phyloP scores from a whole-genome alignment of 768 basidiomycete species.

The Mycena pura region DNA sequence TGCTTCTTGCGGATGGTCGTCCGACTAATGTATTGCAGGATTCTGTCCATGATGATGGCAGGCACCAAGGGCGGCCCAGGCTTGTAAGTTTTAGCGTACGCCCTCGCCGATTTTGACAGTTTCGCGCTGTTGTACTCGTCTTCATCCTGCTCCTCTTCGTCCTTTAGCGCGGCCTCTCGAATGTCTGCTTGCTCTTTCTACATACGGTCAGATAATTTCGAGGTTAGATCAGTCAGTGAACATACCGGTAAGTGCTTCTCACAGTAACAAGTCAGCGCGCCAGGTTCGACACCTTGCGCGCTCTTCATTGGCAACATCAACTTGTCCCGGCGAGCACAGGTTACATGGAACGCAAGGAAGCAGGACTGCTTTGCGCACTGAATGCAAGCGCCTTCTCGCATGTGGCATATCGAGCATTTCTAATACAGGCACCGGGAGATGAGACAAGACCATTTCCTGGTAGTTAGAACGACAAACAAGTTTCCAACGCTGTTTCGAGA shows the following conservation, averaged over 20 bases:
- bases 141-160: constrained; percentile 52
- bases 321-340: constrained; percentile 90
- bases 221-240: background rate
- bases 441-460: background rate
- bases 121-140: constrained; percentile 47
- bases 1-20: constrained; percentile 75
- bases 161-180: constrained; percentile 60
- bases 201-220: background rate
- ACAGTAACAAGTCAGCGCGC: constrained; percentile 81
- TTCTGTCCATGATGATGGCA: constrained; percentile 78
- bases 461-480: constrained; percentile 61
- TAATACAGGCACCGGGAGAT: constrained; percentile 28
- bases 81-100: constrained; percentile 91
- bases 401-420: constrained; percentile 57
- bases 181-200: constrained; percentile 76
- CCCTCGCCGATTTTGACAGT: constrained; percentile 81
- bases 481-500: constrained; percentile 93
- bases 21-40: constrained; percentile 75
- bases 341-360: constrained; percentile 92
- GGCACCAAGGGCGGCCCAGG: constrained; percentile 94
- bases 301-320: constrained; percentile 88
- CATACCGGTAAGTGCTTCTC: constrained; percentile 91
- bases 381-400: constrained; percentile 83
- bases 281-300: constrained; percentile 74
- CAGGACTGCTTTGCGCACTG: constrained; percentile 93